These are phyloP conservation scores for Buddleja alternifolia DNA, from an alignment of 257 asterid genomes.

Conservation along the genomic window DNA sequence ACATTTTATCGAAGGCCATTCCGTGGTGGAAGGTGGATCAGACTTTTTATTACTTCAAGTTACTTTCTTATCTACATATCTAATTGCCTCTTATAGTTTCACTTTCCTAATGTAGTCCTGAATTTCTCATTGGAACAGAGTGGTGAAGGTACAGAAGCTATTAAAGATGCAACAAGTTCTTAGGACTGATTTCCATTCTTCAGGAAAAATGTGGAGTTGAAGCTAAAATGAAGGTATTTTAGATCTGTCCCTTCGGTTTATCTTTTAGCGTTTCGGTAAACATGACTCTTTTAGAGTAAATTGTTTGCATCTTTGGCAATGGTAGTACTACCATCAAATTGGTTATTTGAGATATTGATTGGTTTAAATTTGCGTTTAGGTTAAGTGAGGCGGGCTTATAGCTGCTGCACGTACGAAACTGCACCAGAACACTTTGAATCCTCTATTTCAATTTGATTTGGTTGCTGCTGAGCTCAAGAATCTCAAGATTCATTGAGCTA, in stretches of 20 bases:
- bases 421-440: neutral
- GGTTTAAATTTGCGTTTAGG: neutral
- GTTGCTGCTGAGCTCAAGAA: neutral
- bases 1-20: conserved; percentile 43
- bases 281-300: too few relatives aligned
- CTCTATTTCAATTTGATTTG: neutral
- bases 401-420: neutral
- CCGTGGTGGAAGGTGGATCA: conserved; percentile 58
- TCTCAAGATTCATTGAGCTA: neutral
- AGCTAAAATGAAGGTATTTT: conserved; percentile 10
- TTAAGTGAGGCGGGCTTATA: neutral
- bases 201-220: conserved; percentile 6
- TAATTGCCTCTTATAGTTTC: neutral
- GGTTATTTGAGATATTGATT: too few relatives aligned
- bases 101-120: too few relatives aligned
- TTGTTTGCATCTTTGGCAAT: too few relatives aligned
- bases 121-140: conserved; percentile 14
- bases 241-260: neutral
- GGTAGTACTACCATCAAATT: too few relatives aligned
- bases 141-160: conserved; percentile 9
- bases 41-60: neutral
- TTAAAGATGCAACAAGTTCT: neutral
- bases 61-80: too few relatives aligned
- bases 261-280: too few relatives aligned
- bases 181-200: neutral